A percentile compares a stretch with the other conserved stretches of the same genome.
Conservation (phyloP, 345 rosid species). For the Cardiospermum halicacabum region DNA sequence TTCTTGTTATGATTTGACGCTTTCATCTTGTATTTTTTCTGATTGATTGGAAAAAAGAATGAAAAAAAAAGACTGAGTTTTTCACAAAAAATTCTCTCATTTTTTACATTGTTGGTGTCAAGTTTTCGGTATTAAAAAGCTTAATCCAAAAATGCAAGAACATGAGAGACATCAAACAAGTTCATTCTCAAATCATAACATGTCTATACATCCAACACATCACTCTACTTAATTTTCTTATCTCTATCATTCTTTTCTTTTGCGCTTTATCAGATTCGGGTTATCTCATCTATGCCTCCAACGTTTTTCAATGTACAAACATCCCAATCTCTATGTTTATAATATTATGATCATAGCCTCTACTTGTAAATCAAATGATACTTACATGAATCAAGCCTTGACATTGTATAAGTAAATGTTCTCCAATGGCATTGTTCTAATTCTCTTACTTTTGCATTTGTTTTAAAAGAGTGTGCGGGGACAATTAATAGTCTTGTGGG, state of each 20-base stretch:
- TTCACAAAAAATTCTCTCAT: neutral
- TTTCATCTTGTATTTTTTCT: no score
- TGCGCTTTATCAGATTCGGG: slow-evolving; percentile 36
- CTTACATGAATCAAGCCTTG: slow-evolving; percentile 13
- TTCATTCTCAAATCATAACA: slow-evolving; percentile 39
- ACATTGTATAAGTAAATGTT: slow-evolving; percentile 42
- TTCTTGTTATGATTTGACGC: no score
- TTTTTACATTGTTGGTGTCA: no score
- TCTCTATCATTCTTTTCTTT: slow-evolving; percentile 45
- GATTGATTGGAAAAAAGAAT: no score
- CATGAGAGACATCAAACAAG: slow-evolving; percentile 37
- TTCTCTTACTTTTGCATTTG: slow-evolving; percentile 51
- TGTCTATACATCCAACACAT: slow-evolving; percentile 21
- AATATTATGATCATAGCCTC: slow-evolving; percentile 59
- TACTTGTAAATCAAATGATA: slow-evolving; percentile 20
- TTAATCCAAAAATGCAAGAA: slow-evolving; percentile 30
- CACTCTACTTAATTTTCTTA: slow-evolving; percentile 24
- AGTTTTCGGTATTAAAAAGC: neutral
- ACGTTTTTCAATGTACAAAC: slow-evolving; percentile 28
- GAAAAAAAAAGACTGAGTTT: neutral
- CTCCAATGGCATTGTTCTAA: slow-evolving; percentile 32
- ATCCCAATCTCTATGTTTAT: slow-evolving; percentile 29
- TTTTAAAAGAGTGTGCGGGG: slow-evolving; percentile 48
- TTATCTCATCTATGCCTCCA: slow-evolving; percentile 37
- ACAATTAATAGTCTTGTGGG: slow-evolving; percentile 27